Evolutionary conservation across 1,284 basidiomycete genomes (phyloP).

Genomic region (Irpex sp.): DNA sequence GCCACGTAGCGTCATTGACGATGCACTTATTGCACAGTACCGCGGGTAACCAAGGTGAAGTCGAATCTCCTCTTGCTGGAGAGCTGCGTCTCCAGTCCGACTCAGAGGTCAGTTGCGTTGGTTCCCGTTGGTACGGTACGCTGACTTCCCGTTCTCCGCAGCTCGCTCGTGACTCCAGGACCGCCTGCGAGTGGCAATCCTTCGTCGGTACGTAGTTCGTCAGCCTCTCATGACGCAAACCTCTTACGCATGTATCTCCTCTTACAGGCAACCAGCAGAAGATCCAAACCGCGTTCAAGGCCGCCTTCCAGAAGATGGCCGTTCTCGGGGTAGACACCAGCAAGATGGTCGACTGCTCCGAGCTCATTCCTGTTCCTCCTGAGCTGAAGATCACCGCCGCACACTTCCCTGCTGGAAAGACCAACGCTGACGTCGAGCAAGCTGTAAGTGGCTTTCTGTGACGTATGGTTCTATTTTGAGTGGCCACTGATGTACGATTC

Average conservation of each 20-base stretch:
- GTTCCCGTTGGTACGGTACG: background rate
- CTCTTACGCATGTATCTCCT: background rate
- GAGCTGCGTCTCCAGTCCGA: slow-evolving; percentile 36
- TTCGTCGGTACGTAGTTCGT: slow-evolving; percentile 17
- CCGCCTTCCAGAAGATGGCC: slow-evolving; percentile 27
- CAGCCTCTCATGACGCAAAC: background rate
- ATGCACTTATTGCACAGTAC: slow-evolving; percentile 8
- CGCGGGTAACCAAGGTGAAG: slow-evolving; percentile 25
- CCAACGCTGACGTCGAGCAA: slow-evolving; percentile 23
- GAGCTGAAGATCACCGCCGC: slow-evolving; percentile 13
- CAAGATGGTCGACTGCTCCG: slow-evolving; percentile 21
- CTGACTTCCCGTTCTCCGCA: background rate
- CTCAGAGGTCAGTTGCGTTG: slow-evolving; percentile 10
- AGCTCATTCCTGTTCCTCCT: slow-evolving; percentile 27
- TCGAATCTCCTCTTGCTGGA: slow-evolving; percentile 26
- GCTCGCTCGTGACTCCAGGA: slow-evolving; percentile 26
- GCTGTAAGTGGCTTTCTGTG: slow-evolving; percentile 17
- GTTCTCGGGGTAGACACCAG: slow-evolving; percentile 25
- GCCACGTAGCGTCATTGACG: background rate
- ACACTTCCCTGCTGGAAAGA: slow-evolving; percentile 23
- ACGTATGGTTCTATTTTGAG: background rate
- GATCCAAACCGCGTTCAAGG: slow-evolving; percentile 25
- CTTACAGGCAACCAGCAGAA: slow-evolving; percentile 22
- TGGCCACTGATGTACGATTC: background rate
- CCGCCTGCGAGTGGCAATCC: slow-evolving; percentile 33